Conservation (phyloP, 495 filamentous ascomycete species). For the Penicillium chermesinum region DNA sequence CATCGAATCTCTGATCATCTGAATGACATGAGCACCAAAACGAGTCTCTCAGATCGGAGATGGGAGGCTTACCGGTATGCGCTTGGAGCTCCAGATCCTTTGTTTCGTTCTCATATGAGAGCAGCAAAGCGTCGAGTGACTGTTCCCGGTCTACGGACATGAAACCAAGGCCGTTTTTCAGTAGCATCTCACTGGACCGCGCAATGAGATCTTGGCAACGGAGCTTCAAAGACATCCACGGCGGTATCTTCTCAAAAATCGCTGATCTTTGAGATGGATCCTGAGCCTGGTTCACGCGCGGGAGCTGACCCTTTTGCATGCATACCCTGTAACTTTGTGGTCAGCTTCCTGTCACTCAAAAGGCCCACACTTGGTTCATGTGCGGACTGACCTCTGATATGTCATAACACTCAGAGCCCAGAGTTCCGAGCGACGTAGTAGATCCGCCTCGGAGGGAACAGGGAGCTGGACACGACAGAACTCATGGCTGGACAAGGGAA, state of each 20-base stretch:
- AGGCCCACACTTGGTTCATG: not conserved
- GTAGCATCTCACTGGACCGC: slow-evolving; percentile 29
- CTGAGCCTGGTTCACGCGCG: slow-evolving; percentile 31
- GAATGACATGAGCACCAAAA: not conserved
- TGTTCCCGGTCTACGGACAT: slow-evolving; percentile 36
- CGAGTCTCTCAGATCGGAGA: not conserved
- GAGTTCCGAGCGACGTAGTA: slow-evolving; percentile 35
- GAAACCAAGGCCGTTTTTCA: slow-evolving; percentile 35
- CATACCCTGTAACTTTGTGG: slow-evolving; percentile 23
- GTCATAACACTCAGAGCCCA: slow-evolving; percentile 41
- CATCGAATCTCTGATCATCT: slow-evolving; percentile 34
- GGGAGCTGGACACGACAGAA: slow-evolving; percentile 36
- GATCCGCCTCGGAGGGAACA: slow-evolving; percentile 30
- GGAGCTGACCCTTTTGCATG: slow-evolving; percentile 34
- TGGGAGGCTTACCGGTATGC: slow-evolving; percentile 21
- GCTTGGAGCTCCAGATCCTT: slow-evolving; percentile 30
- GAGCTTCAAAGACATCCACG: slow-evolving; percentile 28
- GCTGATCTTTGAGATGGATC: slow-evolving; percentile 31
- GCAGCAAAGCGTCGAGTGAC: slow-evolving; percentile 31
- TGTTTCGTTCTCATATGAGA: slow-evolving; percentile 31
- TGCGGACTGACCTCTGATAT: slow-evolving; percentile 33
- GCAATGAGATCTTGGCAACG: slow-evolving; percentile 34
- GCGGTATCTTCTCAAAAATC: slow-evolving; percentile 28
- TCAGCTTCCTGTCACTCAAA: not conserved
- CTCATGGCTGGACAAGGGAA: slow-evolving; percentile 45